Evolutionary conservation across 2,329 filamentous ascomycete genomes (phyloP), one percentile per base, ranked within the genome.

Genomic region (Teratosphaeria viscida): DNA sequence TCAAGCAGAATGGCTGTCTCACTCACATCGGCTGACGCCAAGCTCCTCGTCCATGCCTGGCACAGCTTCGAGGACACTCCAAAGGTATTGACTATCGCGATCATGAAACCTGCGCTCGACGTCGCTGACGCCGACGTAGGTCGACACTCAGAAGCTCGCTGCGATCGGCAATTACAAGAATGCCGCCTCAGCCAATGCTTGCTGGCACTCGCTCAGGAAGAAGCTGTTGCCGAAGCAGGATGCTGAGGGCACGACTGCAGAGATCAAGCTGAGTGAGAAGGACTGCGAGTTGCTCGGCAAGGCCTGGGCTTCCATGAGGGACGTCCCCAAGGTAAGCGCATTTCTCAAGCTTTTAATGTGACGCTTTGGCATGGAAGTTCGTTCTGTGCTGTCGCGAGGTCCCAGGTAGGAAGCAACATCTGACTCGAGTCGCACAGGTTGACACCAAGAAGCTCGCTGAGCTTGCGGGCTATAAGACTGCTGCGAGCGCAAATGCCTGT

Each of bases 51-150:
- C 32, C 60, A 68, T 55, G 69, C 66, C 59, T 71, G 66, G 65
- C 65, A 71, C 52, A 72, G 71, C 62, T 69, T 72, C 63, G 68
- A 71, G 11, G 57, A 67, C 10, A 68, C 67, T 61, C 70, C 69
- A 59, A 49, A 55, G 57, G 57, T 59, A 55, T 7, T 43, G 23
- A 32, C 16, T 16, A n/a, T 2, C 23, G 53, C 23, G 26, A 26
- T 12, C 6, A 53, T 43, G 27, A 27, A 3, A 8, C 5, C 7
- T 23, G n/a, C 43, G 23, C 43, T 49, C 16, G n/a, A 49, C 2
- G 5, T 49, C 19, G 43, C 16, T 49, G n/a, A 49, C n/a, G 16
- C 8, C 23, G 16, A 49, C 43, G 6, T 34, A 61, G 60, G 57
- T 61, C 57, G 54, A 61, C 37, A 37, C 29, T 23, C 43, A 57